Percentiles rank a stretch among this genome's conserved stretches.
Evolutionary conservation across 768 basidiomycete genomes (phyloP).

Genomic region (Collybiopsis luxurians): DNA sequence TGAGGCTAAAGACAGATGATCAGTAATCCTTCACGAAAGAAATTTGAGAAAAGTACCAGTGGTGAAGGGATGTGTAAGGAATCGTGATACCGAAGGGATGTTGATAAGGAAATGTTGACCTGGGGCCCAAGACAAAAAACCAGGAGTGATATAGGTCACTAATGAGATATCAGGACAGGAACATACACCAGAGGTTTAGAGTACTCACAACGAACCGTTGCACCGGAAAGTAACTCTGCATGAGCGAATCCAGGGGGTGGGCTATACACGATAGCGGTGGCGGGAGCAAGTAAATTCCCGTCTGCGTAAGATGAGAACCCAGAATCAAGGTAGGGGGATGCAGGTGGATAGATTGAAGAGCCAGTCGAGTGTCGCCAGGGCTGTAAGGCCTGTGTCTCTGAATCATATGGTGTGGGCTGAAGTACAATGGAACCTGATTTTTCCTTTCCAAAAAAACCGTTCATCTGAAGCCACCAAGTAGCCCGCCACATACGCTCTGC

Average conservation of each 20-base stretch:
- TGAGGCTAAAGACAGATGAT: constrained; percentile 37
- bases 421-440: constrained; percentile 7
- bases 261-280: constrained; percentile 24
- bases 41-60: neutral
- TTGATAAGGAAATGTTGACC: constrained; percentile 78
- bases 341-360: constrained; percentile 17
- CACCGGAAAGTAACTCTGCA: constrained; percentile 66
- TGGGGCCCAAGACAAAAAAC: constrained; percentile 62
- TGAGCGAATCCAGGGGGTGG: constrained; percentile 70
- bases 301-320: neutral
- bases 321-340: constrained; percentile 11
- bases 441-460: constrained; percentile 41
- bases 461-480: constrained; percentile 55
- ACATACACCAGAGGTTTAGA: too few species aligned
- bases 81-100: constrained; percentile 59
- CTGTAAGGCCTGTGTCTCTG: constrained; percentile 1
- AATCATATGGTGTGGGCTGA: neutral
- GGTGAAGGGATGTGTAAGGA: constrained; percentile 74
- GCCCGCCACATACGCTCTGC: constrained; percentile 59
- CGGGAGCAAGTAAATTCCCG: constrained; percentile 3
- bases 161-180: too few species aligned
- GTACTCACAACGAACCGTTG: constrained; percentile 47
- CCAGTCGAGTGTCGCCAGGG: constrained; percentile 17
- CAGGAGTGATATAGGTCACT: constrained; percentile 56
- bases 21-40: neutral